Evolutionary conservation across 176 grass and related monocot genomes (phyloP), one percentile per base, ranked within the genome.

Genomic region (Poa pratensis): DNA sequence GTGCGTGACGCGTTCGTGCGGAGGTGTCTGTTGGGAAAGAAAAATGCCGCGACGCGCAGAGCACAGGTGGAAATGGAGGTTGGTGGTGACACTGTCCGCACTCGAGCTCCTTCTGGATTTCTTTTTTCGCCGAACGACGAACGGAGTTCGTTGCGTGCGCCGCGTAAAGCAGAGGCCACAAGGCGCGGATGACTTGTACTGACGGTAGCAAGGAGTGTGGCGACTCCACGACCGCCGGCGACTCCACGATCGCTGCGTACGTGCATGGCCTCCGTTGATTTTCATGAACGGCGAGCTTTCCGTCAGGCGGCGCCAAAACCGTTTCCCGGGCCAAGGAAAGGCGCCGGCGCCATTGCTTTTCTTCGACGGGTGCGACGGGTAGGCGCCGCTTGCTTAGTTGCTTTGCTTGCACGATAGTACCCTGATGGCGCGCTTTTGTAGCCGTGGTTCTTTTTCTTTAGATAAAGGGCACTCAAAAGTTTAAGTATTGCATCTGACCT

Each of bases 1-100:
- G 60, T 26, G 5, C 80, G 51, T 84, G 78, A 72, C 10, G 81
- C 48, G 73, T 83, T 87, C 84, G 89, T 90, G 89, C 89, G 75
- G 61, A 73, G 86, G 80, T 91, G 78, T 80, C 61, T 0, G 46
- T 28, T 27, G 7, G 71, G 18, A 17, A 74, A 74, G 22, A 75
- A 28, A 79, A 90, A 90, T 54, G 80, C 24, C 66, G 67, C 74
- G 75, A 78, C 45, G 45, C 45, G 15, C 71, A 70, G 9, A 70
- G 37, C 19, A 28, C 65, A 28, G 79, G 79, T 69, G 75, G 53
- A 79, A 54, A 79, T 49, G 15, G 49, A 17, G 49, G 45, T 46
- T 46, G 45, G 73, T 67, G 69, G 8, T 49, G 87, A 64, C 76
- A 17, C 81, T 23, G 67, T 54, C n/a, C 57, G 67, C 62, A 64